phyloP scores from a whole-genome alignment of 2,329 filamentous ascomycete genomes.

The Cryphonectria nitschkei region DNA sequence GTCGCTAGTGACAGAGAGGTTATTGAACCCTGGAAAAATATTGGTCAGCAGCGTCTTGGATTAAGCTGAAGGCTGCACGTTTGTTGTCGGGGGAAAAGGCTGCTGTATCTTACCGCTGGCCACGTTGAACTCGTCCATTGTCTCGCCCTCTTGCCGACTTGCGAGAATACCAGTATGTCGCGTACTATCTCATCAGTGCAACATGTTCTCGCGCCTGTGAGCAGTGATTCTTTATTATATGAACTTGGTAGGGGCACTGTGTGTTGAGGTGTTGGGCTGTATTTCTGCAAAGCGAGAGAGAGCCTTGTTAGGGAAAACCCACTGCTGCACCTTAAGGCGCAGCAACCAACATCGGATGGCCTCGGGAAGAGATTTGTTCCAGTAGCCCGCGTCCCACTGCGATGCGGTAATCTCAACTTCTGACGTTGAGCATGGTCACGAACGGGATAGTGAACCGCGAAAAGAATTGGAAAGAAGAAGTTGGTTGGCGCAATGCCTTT shows the following conservation, averaged over 20 bases:
- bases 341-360: slow-evolving; percentile 25
- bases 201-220: slow-evolving; percentile 7
- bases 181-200: slow-evolving; percentile 11
- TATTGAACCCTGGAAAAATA: slow-evolving; percentile 43
- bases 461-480: not conserved
- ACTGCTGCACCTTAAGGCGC: slow-evolving; percentile 9
- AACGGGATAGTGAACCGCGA: not conserved
- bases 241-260: slow-evolving; percentile 6
- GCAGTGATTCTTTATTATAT: not conserved
- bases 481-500: not conserved
- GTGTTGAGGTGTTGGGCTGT: not conserved
- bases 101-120: slow-evolving; percentile 22
- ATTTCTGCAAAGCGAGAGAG: slow-evolving; percentile 5
- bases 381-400: slow-evolving; percentile 24
- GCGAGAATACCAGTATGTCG: not conserved
- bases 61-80: slow-evolving; percentile 20
- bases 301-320: slow-evolving; percentile 1
- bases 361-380: slow-evolving; percentile 28
- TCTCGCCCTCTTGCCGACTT: slow-evolving; percentile 12
- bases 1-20: slow-evolving; percentile 42
- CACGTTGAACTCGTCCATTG: slow-evolving; percentile 24
- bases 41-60: not conserved
- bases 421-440: not conserved
- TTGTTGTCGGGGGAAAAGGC: slow-evolving; percentile 11
- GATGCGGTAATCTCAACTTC: slow-evolving; percentile 8